Evolutionary conservation across 2,329 filamentous ascomycete species (phyloP), one percentile per base, ranked within the genome.

Genomic region (Anthostomella pinea): DNA sequence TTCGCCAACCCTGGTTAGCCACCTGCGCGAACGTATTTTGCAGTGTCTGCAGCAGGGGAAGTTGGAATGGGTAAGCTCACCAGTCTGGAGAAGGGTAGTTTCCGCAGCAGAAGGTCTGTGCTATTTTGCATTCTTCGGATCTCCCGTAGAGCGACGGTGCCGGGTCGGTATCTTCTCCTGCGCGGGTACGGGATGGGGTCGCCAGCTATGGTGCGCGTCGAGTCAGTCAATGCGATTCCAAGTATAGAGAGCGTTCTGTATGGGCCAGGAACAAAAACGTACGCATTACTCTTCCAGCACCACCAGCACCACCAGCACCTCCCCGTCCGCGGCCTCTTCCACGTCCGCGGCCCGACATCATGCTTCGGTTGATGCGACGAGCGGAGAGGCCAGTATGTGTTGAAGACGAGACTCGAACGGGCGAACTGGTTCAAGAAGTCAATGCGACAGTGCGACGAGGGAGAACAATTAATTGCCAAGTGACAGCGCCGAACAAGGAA

Each of bases 71-170:
- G 19, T 8, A 14, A 39, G 60, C 66, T 43, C 57, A 83, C 87
- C 41, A 93, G 72, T 60, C 87, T 79, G 51, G 86, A 77, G 65
- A 93, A 91, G 10, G 87, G 86, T 7, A 90, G 72, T 65, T 89
- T 90, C 51, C 75, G 74, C 49, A 97, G 76, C 32, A 97, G 70
- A 19, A 97, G 79, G 56, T 97, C 90, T 42, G 88, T 95, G 45
- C 81, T 86, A 65, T 83, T 85, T 68, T 97, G 93, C 64, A 94
- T 94, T 56, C 79, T 81, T 62, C 90, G 77, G 63, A 97, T 97
- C 69, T 97, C 91, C 65, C 85, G 84, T 37, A 97, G 75, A 35
- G 93, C 91, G 50, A 87, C 75, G 27, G 90, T 96, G 57, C 89
- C 89, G 2, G 85, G 85, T 38, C 71, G 77, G 58, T 87, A 89